A percentile compares a stretch with the other conserved stretches of the same genome.
phyloP scores from a whole-genome alignment of 179 eudicot species.

The Camellia oleifera region DNA sequence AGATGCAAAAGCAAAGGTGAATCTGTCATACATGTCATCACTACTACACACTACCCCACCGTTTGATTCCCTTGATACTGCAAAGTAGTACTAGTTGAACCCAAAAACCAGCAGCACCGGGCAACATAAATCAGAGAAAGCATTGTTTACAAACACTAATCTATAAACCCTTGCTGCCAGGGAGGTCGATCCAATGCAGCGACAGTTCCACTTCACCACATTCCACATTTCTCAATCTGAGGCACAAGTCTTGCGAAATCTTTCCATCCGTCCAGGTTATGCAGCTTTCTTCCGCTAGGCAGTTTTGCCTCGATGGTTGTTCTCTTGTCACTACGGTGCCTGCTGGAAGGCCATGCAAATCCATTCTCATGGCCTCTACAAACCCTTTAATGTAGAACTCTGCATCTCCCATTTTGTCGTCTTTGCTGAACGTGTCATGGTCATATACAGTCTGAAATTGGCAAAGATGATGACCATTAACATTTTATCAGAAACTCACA shows the following conservation, averaged over 20 bases:
- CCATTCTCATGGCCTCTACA: conserved; percentile 28
- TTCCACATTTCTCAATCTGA: conserved; percentile 37
- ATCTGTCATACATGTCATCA: neutral
- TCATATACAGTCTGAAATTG: conserved; percentile 34
- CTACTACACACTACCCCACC: neutral
- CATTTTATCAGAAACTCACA: neutral
- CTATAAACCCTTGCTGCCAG: conserved; percentile 19
- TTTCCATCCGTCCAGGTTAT: conserved; percentile 32
- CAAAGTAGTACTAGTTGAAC: too few species aligned
- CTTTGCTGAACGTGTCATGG: conserved; percentile 38
- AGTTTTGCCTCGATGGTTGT: conserved; percentile 34
- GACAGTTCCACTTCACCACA: conserved; percentile 42
- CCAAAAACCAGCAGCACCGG: too few species aligned
- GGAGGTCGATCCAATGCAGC: conserved; percentile 44
- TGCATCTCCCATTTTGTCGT: conserved; percentile 53
- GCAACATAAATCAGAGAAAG: neutral
- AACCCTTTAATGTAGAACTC: conserved; percentile 33
- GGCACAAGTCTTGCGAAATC: conserved; percentile 35
- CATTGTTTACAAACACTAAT: neutral
- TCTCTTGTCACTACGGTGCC: conserved; percentile 27
- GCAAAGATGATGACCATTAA: neutral
- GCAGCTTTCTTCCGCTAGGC: conserved; percentile 41
- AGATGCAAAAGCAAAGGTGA: neutral
- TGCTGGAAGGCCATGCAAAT: conserved; percentile 21
- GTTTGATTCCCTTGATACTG: neutral